Evolutionary conservation across 371 early-diverging fungal species (phyloP).

Genomic region (Rhizopus delemar): DNA sequence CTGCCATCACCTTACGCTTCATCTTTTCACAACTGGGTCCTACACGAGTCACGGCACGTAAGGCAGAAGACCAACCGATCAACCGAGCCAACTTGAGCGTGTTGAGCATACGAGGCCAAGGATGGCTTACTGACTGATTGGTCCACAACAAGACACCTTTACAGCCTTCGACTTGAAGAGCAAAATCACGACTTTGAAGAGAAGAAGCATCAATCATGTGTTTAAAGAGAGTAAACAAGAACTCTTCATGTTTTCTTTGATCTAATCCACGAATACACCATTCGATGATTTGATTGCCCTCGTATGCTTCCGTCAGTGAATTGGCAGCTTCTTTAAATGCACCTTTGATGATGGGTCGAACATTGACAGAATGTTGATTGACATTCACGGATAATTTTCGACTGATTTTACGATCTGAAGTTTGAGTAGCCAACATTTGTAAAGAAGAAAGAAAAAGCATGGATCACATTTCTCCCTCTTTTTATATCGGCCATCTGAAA

Average conservation of each 20-base stretch:
- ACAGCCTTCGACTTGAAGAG: slow-evolving; percentile 49
- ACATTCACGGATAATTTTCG: slow-evolving; percentile 43
- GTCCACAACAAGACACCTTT: slow-evolving; percentile 51
- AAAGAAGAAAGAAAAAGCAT: background rate
- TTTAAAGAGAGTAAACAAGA: slow-evolving; percentile 39
- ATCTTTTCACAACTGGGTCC: slow-evolving; percentile 38
- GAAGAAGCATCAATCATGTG: slow-evolving; percentile 34
- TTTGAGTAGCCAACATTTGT: slow-evolving; percentile 8
- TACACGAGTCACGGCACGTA: slow-evolving; percentile 33
- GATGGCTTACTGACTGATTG: slow-evolving; percentile 24
- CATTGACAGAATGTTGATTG: slow-evolving; percentile 31
- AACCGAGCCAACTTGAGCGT: slow-evolving; percentile 35
- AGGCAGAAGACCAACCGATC: slow-evolving; percentile 38
- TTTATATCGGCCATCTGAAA: background rate
- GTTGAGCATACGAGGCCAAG: slow-evolving; percentile 35
- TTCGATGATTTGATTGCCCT: slow-evolving; percentile 24
- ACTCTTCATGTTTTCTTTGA: slow-evolving; percentile 28
- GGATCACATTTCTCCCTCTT: background rate
- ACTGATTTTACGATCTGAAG: slow-evolving; percentile 25
- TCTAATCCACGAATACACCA: slow-evolving; percentile 36
- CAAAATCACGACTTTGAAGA: slow-evolving; percentile 43
- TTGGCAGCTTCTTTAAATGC: slow-evolving; percentile 51
- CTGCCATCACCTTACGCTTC: slow-evolving; percentile 35
- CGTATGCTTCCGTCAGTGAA: slow-evolving; percentile 44
- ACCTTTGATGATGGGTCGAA: slow-evolving; percentile 51